These are phyloP conservation scores for Picochlorum sp. DNA, from an alignment of 139 green algal species.

Conservation along the genomic window DNA sequence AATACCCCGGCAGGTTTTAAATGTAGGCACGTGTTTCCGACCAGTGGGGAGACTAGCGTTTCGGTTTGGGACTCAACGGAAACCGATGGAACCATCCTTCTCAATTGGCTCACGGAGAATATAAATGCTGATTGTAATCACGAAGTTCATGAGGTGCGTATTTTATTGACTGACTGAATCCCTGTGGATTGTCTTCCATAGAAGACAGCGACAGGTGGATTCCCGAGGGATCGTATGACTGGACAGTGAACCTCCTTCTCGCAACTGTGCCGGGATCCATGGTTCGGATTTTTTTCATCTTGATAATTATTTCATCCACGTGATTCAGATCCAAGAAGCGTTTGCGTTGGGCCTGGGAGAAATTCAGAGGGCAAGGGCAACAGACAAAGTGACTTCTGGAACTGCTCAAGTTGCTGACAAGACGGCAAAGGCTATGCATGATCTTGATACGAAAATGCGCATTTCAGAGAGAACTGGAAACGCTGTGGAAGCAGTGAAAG, in stretches of 20 bases:
- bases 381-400: slow-evolving; percentile 23
- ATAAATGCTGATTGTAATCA: slow-evolving; percentile 32
- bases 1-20: slow-evolving; percentile 13
- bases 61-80: slow-evolving; percentile 44
- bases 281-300: background rate
- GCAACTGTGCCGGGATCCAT: no score
- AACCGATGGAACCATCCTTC: slow-evolving; percentile 20
- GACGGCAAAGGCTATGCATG: slow-evolving; percentile 1
- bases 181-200: no score
- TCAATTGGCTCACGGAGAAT: slow-evolving; percentile 44
- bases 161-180: background rate
- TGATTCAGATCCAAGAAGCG: slow-evolving; percentile 42
- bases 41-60: slow-evolving; percentile 23
- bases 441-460: slow-evolving; percentile 11
- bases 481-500: slow-evolving; percentile 7
- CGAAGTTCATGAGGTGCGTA: background rate
- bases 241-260: background rate
- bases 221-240: background rate
- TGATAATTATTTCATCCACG: background rate
- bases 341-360: slow-evolving; percentile 42
- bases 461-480: slow-evolving; percentile 4
- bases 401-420: background rate
- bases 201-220: no score
- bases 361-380: slow-evolving; percentile 27
- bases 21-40: slow-evolving; percentile 40